Conservation (phyloP, 805 yeast species). For the Candida ponderosae region DNA sequence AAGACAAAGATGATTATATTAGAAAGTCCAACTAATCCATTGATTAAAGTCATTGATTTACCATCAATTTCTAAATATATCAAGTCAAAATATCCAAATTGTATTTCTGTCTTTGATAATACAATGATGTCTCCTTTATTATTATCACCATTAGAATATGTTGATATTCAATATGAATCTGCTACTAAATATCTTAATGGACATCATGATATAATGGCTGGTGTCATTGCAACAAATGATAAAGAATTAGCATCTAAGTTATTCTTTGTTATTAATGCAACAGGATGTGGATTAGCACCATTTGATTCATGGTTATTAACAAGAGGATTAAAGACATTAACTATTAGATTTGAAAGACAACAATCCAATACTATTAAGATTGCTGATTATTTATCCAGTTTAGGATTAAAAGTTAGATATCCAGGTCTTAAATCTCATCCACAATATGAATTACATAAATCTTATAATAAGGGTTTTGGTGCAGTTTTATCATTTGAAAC, state of each 20-base stretch:
- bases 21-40: constrained; percentile 92
- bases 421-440: constrained; percentile 83
- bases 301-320: constrained; percentile 87
- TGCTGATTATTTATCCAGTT: constrained; percentile 61
- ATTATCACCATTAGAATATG: constrained; percentile 78
- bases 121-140: constrained; percentile 94
- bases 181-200: constrained; percentile 92
- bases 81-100: constrained; percentile 57
- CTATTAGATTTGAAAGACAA: constrained; percentile 81
- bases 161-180: constrained; percentile 87
- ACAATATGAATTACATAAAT: constrained; percentile 68
- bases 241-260: constrained; percentile 58
- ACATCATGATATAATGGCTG: constrained; percentile 97
- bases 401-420: constrained; percentile 66
- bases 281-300: constrained; percentile 89
- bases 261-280: constrained; percentile 75
- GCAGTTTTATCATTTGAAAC: constrained; percentile 89
- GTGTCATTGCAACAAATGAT: constrained; percentile 68
- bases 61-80: constrained; percentile 58
- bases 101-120: constrained; percentile 81
- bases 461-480: constrained; percentile 78
- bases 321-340: constrained; percentile 83
- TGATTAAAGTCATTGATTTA: constrained; percentile 81
- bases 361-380: constrained; percentile 71
- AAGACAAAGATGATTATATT: constrained; percentile 73